phyloP scores from a whole-genome alignment of 176 grass and related monocot genomes.

The Phragmites australis region DNA sequence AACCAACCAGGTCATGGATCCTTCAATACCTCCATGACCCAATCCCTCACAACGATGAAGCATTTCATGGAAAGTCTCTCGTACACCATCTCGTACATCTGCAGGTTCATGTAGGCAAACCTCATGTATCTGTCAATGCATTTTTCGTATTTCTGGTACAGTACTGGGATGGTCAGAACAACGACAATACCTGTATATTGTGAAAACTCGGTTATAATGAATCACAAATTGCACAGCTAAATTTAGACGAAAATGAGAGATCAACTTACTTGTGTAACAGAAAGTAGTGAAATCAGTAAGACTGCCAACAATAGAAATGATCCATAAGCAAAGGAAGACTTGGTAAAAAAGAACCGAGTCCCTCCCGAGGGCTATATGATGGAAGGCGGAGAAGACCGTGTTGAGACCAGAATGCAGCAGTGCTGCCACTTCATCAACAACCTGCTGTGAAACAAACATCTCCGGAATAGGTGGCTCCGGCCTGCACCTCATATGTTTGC shows the following conservation, averaged over 20 bases:
- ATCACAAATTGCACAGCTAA: background rate
- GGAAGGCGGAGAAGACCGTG: conserved; percentile 45
- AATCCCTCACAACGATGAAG: conserved; percentile 45
- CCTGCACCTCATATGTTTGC: conserved; percentile 33
- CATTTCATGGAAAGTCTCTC: conserved; percentile 55
- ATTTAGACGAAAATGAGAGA: no score
- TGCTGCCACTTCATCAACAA: conserved; percentile 45
- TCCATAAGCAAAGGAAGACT: conserved; percentile 51
- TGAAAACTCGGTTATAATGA: background rate
- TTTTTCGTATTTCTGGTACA: conserved; percentile 67
- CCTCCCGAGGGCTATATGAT: conserved; percentile 56
- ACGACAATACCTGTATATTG: conserved; percentile 46
- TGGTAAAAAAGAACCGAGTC: conserved; percentile 53
- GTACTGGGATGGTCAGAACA: conserved; percentile 60
- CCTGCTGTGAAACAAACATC: conserved; percentile 54
- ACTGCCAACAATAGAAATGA: conserved; percentile 55
- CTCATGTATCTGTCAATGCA: conserved; percentile 43
- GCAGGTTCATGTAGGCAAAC: conserved; percentile 56
- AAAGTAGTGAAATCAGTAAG: conserved; percentile 56
- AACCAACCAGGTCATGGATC: conserved; percentile 39
- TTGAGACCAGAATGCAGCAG: conserved; percentile 46
- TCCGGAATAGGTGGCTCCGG: conserved; percentile 62
- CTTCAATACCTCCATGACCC: conserved; percentile 47
- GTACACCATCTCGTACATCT: conserved; percentile 71
- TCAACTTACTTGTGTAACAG: conserved; percentile 53